These are phyloP conservation scores for Ophiostoma novo-ulmi DNA, from an alignment of 2,329 filamentous ascomycete species.

Conservation along the genomic window DNA sequence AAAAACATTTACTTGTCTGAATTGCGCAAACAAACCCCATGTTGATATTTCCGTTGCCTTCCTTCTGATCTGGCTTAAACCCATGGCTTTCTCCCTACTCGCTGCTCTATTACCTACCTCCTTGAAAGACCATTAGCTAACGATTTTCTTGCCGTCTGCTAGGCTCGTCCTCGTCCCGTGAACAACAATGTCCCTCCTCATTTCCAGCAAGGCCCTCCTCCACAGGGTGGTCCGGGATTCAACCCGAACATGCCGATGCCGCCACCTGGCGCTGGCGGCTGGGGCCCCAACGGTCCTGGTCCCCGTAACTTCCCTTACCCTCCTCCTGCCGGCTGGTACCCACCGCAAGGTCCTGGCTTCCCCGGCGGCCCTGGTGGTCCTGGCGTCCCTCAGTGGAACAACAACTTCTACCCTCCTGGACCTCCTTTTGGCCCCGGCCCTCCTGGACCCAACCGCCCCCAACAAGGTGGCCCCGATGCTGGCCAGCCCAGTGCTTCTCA, in stretches of 20 bases:
- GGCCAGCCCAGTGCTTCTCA: slow-evolving; percentile 37
- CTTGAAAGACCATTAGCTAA: slow-evolving; percentile 4
- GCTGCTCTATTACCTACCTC: not conserved
- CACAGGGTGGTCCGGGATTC: slow-evolving; percentile 32
- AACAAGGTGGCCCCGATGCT: not conserved
- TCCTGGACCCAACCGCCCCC: not conserved
- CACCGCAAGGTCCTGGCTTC: slow-evolving; percentile 64
- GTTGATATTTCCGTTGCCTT: slow-evolving; percentile 99
- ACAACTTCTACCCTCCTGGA: slow-evolving; percentile 47
- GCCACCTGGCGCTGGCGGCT: slow-evolving; percentile 27
- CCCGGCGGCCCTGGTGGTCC: slow-evolving; percentile 42
- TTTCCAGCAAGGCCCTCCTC: slow-evolving; percentile 31
- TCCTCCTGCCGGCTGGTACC: slow-evolving; percentile 72
- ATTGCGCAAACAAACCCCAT: slow-evolving; percentile 84
- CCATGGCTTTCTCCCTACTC: not conserved
- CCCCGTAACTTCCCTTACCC: slow-evolving; percentile 61
- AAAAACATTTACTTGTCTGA: slow-evolving; percentile 77
- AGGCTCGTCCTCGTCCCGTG: slow-evolving; percentile 39
- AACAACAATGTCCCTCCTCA: slow-evolving; percentile 33
- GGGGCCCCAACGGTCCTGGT: slow-evolving; percentile 32
- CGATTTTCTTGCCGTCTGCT: slow-evolving; percentile 14
- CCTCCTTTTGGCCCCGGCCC: slow-evolving; percentile 23
- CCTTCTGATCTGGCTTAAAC: slow-evolving; percentile 74
- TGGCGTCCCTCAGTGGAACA: slow-evolving; percentile 47
- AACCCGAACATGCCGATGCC: slow-evolving; percentile 31